Evolutionary conservation across 116 monocot species (phyloP), one percentile per base, ranked within the genome.

Genomic region (Posidonia oceanica): DNA sequence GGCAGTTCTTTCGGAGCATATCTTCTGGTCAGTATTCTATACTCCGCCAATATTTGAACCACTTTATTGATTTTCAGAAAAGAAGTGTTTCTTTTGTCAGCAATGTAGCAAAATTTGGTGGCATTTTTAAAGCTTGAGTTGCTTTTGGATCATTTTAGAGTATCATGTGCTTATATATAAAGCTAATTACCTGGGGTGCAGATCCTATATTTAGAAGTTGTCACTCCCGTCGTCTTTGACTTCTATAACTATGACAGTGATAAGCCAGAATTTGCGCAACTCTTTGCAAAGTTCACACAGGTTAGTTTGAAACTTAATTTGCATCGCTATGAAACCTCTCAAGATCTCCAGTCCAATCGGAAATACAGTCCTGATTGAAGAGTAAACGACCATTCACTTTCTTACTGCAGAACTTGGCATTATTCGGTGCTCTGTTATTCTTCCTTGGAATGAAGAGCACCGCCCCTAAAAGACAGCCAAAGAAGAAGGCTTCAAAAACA

Each of bases 221-320:
- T 71, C 10, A 77, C 79, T 14, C 84, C 84, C 7, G 61, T 91
- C 15, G 5, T 77, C 3, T 71, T 76, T 39, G 82, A 91, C 56
- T 91, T 87, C 75, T 91, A 87, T 78, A 86, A 91, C 68, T 91
- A 82, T 52, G 77, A 82, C 22, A 65, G 75, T 2, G 82, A 83
- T 44, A 83, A 72, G 20, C 74, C 78, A 7, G 80, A 84, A 72
- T 91, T 84, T 67, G 57, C 70, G 2, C 75, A 74, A 37, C 74
- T 82, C 18, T 80, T 87, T 67, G 59, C 68, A 64, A 84, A 82
- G 41, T 90, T 86, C 63, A 77, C 79, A 2, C 79, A 79, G 87
- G 87, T 84, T 48, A 67, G 71, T 36, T 63, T 71, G 36, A 18
- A 68, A 55, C 52, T 7, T 15, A 14, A n/a, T 62, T 6, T 38